Base-by-base conservation (phyloP, 2,329 filamentous ascomycete genomes). In the Pyrenophora graminea region DNA sequence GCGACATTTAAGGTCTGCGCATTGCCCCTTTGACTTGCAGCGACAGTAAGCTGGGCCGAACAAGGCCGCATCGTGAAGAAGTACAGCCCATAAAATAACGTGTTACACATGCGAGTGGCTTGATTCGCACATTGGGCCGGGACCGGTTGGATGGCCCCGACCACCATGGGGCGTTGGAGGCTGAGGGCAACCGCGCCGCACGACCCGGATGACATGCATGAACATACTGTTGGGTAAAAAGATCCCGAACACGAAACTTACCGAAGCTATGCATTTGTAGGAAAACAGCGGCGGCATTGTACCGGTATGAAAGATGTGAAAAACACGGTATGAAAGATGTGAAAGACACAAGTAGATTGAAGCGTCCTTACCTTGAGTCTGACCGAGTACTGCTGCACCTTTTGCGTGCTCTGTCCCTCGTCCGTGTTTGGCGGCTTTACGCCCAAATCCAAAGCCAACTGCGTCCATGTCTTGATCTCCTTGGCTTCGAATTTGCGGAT, bases 321-420 rank as follows among this genome's bases (percentile, higher is more conserved):
- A 15, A 15, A 15, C 15, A 15, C 15, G 23, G 36, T 39, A 4
- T 27, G 25, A 45, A 36, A 13, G n/a, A 21, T 21, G 19, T 25
- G 23, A 25, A 25, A 42, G 25, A 38, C 3, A 19, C 7, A 13
- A 39, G 12, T 45, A 36, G 33, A 55, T 34, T 36, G 18, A 48
- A 42, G 41, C 21, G 44, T 31, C 67, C 66, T 44, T 74, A 92
- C 90, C 84, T 97, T 97, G 50, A 97, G 77, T 51, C 92, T 84
- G 39, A 97, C 92, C 37, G 90, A 91, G 77, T 96, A 97, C 71
- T 97, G 92, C 71, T 96, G 91, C 51, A 97, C 88, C 72, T 96
- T 96, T 69, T 97, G 93, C 1, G 89, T 86, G 70, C 91, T 96
- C 75, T 95, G 89, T 21, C 90, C 89, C 71, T 93, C 94, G 52